Evolutionary conservation across 345 rosid genomes (phyloP).

Genomic region (Aethionema arabicum): DNA sequence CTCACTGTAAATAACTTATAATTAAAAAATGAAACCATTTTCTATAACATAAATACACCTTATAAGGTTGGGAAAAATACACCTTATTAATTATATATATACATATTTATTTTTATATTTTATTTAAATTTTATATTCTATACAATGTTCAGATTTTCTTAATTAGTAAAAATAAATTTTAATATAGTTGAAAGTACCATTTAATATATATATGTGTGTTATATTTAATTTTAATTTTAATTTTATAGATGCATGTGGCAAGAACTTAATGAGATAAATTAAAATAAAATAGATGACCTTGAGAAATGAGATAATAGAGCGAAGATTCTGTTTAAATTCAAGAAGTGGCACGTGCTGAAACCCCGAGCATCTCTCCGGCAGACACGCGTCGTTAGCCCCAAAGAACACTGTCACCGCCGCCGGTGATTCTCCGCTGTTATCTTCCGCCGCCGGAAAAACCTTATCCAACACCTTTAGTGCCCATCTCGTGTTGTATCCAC

Average conservation of each 20-base stretch:
- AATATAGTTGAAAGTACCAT: too few species aligned
- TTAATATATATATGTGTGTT: background rate
- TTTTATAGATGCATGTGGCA: slow-evolving; percentile 26
- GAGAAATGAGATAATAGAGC: slow-evolving; percentile 55
- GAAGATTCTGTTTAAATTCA: slow-evolving; percentile 72
- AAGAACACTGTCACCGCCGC: slow-evolving; percentile 77
- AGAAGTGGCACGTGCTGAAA: slow-evolving; percentile 87
- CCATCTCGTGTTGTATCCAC: slow-evolving; percentile 90
- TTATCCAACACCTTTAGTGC: slow-evolving; percentile 59
- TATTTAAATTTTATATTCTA: too few species aligned
- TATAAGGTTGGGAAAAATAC: too few species aligned
- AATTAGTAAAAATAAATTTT: too few species aligned
- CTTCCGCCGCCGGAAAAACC: slow-evolving; percentile 50
- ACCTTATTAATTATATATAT: too few species aligned
- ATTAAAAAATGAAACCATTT: too few species aligned
- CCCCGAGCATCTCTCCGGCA: slow-evolving; percentile 69
- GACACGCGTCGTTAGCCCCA: slow-evolving; percentile 92
- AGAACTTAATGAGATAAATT: background rate
- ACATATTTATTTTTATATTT: too few species aligned
- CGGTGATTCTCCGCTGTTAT: slow-evolving; percentile 36
- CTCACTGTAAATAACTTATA: too few species aligned
- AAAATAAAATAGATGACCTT: slow-evolving; percentile 46
- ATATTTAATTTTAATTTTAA: background rate
- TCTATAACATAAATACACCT: too few species aligned
- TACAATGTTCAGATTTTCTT: too few species aligned